Conservation (phyloP, 371 early-diverging fungal species). For the Mucor lusitanicus region DNA sequence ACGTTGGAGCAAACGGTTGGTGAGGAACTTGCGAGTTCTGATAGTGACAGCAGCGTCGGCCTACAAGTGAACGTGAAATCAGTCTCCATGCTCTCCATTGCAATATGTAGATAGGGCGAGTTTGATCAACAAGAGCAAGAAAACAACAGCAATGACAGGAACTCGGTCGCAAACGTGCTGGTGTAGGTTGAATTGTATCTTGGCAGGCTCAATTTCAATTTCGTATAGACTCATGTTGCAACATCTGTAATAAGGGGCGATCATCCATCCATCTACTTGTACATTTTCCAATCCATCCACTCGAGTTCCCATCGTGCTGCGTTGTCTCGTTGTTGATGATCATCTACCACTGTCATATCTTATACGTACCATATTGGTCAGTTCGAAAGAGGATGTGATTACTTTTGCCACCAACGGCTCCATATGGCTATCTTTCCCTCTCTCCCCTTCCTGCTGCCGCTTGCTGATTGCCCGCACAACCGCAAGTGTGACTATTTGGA, state of each 20-base stretch:
- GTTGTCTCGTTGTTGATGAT: neutral
- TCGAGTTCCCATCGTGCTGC: neutral
- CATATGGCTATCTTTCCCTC: neutral
- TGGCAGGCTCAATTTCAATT: neutral
- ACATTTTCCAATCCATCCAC: neutral
- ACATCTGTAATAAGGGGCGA: neutral
- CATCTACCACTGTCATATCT: neutral
- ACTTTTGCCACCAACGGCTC: constrained; percentile 5
- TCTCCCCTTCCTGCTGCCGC: neutral
- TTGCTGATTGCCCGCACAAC: neutral
- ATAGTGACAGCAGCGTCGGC: constrained; percentile 88
- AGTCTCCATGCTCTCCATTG: neutral
- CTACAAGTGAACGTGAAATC: constrained; percentile 37
- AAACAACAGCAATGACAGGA: neutral
- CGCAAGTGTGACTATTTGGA: neutral
- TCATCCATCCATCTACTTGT: constrained; percentile 14
- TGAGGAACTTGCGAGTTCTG: constrained; percentile 98
- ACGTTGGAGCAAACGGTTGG: constrained; percentile 97
- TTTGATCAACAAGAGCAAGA: neutral
- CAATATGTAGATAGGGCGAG: neutral
- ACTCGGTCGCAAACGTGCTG: neutral
- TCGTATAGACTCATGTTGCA: neutral
- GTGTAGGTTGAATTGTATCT: neutral
- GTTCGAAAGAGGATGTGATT: constrained; percentile 30
- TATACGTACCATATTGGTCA: constrained; percentile 32